These are phyloP conservation scores for Tricholoma flavovirens DNA, from an alignment of 768 basidiomycete genomes.

Conservation along the genomic window DNA sequence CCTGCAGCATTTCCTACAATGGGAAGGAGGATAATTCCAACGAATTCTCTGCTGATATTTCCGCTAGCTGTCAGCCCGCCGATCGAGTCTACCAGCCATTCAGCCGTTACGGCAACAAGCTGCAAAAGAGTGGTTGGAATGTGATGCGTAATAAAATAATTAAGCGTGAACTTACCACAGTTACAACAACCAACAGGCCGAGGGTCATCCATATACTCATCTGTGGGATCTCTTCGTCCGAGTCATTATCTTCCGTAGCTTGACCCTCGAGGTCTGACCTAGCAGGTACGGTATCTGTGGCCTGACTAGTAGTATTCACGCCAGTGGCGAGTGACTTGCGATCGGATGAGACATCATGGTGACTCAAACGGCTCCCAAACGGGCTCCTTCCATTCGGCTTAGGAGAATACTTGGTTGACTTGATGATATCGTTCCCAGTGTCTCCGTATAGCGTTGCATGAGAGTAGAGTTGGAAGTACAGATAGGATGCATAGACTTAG, in stretches of 20 bases:
- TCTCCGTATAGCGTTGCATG: conserved; percentile 66
- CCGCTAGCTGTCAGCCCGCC: conserved; percentile 57
- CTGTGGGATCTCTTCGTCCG: conserved; percentile 43
- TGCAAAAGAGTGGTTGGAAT: conserved; percentile 28
- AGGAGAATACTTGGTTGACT: conserved; percentile 30
- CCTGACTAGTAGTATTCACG: background rate
- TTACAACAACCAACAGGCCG: conserved; percentile 49
- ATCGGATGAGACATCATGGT: background rate
- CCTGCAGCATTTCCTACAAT: conserved; percentile 88
- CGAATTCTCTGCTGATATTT: conserved; percentile 68
- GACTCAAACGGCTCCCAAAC: background rate
- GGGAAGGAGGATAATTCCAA: conserved; percentile 80
- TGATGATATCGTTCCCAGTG: conserved; percentile 29
- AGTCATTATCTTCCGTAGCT: conserved; percentile 22
- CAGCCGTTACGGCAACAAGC: conserved; percentile 60
- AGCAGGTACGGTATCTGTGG: conserved; percentile 10
- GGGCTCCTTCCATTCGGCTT: background rate
- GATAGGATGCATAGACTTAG: conserved; percentile 68
- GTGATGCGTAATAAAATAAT: conserved; percentile 12
- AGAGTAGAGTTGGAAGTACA: conserved; percentile 76
- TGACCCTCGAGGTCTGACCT: conserved; percentile 14
- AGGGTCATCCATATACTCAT: conserved; percentile 53
- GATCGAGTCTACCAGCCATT: conserved; percentile 79
- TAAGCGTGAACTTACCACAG: conserved; percentile 44
- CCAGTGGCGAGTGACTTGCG: background rate